A percentile compares a stretch with the other conserved stretches of the same genome.
phyloP scores from a whole-genome alignment of 805 yeast genomes.

The Teunomyces panamensis region DNA sequence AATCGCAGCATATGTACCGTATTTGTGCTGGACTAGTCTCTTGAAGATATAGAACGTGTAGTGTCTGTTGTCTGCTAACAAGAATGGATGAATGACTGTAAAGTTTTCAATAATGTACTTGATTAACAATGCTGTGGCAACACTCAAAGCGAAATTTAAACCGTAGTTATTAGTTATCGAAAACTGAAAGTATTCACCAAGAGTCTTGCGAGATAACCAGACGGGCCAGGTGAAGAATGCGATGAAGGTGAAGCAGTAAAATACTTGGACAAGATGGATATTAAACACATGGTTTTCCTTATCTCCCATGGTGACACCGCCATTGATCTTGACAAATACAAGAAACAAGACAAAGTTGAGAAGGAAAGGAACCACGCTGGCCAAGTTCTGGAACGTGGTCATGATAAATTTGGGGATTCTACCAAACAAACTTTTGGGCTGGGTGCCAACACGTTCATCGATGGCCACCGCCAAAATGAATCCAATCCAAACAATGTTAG shows the following conservation, averaged over 20 bases:
- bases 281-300: slow-evolving; percentile 76
- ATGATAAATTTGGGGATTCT: slow-evolving; percentile 13
- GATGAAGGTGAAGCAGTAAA: slow-evolving; percentile 70
- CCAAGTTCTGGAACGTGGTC: slow-evolving; percentile 17
- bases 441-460: slow-evolving; percentile 39
- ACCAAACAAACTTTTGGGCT: slow-evolving; percentile 14
- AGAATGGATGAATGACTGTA: slow-evolving; percentile 83
- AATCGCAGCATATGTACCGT: slow-evolving; percentile 48
- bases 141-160: slow-evolving; percentile 14
- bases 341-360: slow-evolving; percentile 53
- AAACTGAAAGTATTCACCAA: slow-evolving; percentile 38
- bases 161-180: slow-evolving; percentile 21
- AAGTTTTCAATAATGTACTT: slow-evolving; percentile 50
- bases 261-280: slow-evolving; percentile 74
- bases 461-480: slow-evolving; percentile 55
- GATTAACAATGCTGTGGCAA: slow-evolving; percentile 26
- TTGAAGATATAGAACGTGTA: slow-evolving; percentile 84
- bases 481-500: slow-evolving; percentile 84
- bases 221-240: slow-evolving; percentile 68
- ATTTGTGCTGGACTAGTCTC: slow-evolving; percentile 51
- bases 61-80: slow-evolving; percentile 93
- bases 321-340: slow-evolving; percentile 60
- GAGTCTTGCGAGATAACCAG: slow-evolving; percentile 52
- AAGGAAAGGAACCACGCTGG: slow-evolving; percentile 45
- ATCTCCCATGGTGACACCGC: slow-evolving; percentile 90